Evolutionary conservation across 441 rosid genomes (phyloP), one percentile per base, ranked within the genome.

Genomic region (Erodium moschatum): DNA sequence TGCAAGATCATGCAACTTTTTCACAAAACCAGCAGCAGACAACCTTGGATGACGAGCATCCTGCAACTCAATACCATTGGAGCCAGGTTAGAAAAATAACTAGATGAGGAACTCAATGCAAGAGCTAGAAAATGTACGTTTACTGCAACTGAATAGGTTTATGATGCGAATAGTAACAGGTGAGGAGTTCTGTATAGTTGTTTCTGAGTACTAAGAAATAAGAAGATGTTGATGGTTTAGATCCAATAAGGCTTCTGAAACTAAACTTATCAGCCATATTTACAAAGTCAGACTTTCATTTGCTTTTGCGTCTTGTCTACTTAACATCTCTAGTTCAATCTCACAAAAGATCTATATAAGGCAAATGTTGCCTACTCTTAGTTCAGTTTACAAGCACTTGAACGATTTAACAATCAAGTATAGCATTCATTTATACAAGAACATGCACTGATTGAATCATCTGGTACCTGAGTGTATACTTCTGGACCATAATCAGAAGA

Each of bases 1-100:
- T 75, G 97, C 90, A 81, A 91, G 90, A 77, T 87, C 96, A 38
- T 91, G 97, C 81, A 93, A 72, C 78, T 88, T 93, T 77, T 85
- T 87, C 74, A 91, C 98, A 75, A 93, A 82, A 68, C 83, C 87
- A 70, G 95, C 84, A 33, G 98, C 95, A 72, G 87, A 86, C 70
- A 86, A 76, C 80, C 78, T 91, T 48, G 87, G 86, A 75, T 84
- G 96, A 66, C 83, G 85, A 12, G 80, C 64, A 64, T 87, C 97
- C 97, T 93, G 87, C 79, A 74, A 75, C 15, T 18, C 72, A 75
- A 81, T 24, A 29, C 31, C 4, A 66, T 44, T 65, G 33, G 29
- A 76, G 46, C 68, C 65, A 68, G 61, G 67, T 77, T 40, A 77
- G 79, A 73, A 75, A 66, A 64, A 35, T 31, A 68, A 31, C 31